Evolutionary conservation across 805 yeast genomes (phyloP), one percentile per base, ranked within the genome.

Genomic region (Diddensiella santjacobensis): DNA sequence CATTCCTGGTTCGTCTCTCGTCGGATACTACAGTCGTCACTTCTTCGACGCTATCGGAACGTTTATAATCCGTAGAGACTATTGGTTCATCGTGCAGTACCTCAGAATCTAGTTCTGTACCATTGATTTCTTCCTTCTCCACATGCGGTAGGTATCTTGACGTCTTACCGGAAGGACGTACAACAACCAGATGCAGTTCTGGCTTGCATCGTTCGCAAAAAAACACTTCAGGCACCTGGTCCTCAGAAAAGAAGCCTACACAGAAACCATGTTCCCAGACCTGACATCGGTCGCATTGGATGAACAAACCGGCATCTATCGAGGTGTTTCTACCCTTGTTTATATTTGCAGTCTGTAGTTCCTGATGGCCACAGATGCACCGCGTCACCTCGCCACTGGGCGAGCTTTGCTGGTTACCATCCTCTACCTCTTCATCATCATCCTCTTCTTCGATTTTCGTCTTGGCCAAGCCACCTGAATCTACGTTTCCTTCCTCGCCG

Each of bases 261-360:
- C 99, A 91, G 68, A 74, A 87, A 1, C 97, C 98, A 65, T 91
- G 99, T 66, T 91, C 99, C 99, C 99, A 91, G 4, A 84, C 96
- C 17, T 87, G 81, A 69, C 99, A 91, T 53, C 77, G 75, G 60
- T 93, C 99, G 73, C 99, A 93, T 68, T 93, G 98, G 53, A 93
- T 86, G 20, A 95, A 90, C 60, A 87, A 84, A 0, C 97, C 97
- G 58, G 91, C 93, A 67, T 88, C 96, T 51, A 87, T 95, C 49
- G 39, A 61, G 52, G 30, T 54, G 49, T 51, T 50, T 29, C 45
- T 45, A 30, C 45, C 42, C 39, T 50, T 50, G 26, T 63, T 57
- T 24, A 62, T 53, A 13, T 58, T 56, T 50, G 61, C 59, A 20
- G 64, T 53, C 49, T 65, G 69, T 22, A 71, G 66, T 51, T 77